Evolutionary conservation across 805 yeast genomes (phyloP), one percentile per base, ranked within the genome.

Genomic region (Candida qinlingensis): DNA sequence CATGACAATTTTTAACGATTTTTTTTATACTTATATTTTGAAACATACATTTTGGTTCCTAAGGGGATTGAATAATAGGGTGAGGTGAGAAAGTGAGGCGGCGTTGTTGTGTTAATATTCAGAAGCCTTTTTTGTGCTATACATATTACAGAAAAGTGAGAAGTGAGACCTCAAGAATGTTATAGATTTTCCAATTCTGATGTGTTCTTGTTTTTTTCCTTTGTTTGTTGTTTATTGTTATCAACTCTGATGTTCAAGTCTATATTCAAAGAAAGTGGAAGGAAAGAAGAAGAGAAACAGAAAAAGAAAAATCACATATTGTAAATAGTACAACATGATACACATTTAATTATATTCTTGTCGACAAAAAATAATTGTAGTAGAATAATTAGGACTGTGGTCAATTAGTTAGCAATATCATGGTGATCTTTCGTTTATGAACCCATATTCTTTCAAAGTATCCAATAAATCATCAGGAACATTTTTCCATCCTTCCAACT

Each of bases 401-500:
- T 19, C 19, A 19, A 19, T 19, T 19, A 3, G 19, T 19, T 19
- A 19, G 19, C 19, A 19, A 19, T 19, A 19, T 19, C 19, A 19
- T 19, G 19, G 19, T 19, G 19, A 19, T 7, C 25, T 30, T 28
- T 34, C 25, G 10, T 12, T 7, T 11, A 37, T 28, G 39, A 49
- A 54, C 12, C 50, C 51, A 8, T 27, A 39, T 4, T 41, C 38
- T 29, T 41, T 26, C 36, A 61, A 50, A 6, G 41, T 44, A 1
- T 35, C 19, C 7, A 39, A 13, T 30, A 70, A 56, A 42, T 71
- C 75, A 52, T 71, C 74, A 2, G 75, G 74, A 5, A 67, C 54
- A 3, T 40, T 48, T 10, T 45, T 44, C 72, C 73, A 70, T 10
- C 41, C 41, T 6, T 55, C 53, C 8, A 39, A 40, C 1, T 57